A percentile compares a stretch with the other conserved stretches of the same genome.
Evolutionary conservation across 345 rosid genomes (phyloP).

Genomic region (Camelina sativa): DNA sequence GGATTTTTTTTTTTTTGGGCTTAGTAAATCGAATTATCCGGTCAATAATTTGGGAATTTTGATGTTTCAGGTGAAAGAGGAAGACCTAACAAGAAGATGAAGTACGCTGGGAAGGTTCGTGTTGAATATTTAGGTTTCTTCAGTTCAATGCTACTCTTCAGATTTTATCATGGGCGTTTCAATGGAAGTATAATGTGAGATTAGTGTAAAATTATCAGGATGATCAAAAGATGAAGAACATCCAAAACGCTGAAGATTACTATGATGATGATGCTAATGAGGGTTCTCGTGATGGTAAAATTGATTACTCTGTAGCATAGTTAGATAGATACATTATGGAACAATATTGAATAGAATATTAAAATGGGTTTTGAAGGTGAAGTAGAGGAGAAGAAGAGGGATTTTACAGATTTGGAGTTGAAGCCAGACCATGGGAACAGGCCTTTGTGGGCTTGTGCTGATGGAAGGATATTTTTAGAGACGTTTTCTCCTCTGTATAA

Average conservation of each 20-base stretch:
- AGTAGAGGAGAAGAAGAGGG: conserved; percentile 68
- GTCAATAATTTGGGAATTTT: background rate
- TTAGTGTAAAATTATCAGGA: conserved; percentile 52
- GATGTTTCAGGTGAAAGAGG: conserved; percentile 68
- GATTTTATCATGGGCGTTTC: too few species aligned
- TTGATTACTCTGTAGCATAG: background rate
- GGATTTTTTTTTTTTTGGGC: too few species aligned
- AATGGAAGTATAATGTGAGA: background rate
- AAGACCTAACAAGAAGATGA: conserved; percentile 65
- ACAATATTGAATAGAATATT: background rate
- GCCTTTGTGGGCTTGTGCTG: conserved; percentile 95
- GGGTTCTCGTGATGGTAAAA: conserved; percentile 69
- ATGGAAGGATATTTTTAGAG: conserved; percentile 85
- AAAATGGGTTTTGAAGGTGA: conserved; percentile 48
- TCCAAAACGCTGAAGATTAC: conserved; percentile 54
- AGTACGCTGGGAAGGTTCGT: conserved; percentile 62
- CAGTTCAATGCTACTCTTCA: too few species aligned
- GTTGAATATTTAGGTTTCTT: background rate
- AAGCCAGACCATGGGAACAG: conserved; percentile 82
- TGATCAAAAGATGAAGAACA: conserved; percentile 53
- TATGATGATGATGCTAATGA: conserved; percentile 53
- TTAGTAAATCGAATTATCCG: too few species aligned
- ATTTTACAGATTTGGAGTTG: conserved; percentile 74
- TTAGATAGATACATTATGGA: background rate
- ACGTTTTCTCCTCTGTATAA: conserved; percentile 87